phyloP scores from a whole-genome alignment of 768 basidiomycete species.

The Boletus coccyginus region DNA sequence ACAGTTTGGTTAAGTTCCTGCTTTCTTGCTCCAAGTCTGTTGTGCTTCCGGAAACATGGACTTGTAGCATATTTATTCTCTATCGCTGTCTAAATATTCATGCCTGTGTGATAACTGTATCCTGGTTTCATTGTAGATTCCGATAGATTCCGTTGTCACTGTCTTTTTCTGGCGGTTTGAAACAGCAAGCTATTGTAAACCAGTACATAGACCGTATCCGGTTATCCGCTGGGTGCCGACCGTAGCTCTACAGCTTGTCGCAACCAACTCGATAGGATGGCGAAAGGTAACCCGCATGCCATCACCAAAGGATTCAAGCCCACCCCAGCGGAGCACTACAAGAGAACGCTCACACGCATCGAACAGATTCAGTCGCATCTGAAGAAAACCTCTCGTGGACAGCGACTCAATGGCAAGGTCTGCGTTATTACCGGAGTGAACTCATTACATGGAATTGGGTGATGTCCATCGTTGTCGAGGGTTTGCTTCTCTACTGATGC shows the following conservation, averaged over 20 bases:
- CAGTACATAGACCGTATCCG: no score
- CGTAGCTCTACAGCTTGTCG: no score
- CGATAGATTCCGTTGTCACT: conserved; percentile 5
- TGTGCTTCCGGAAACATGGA: conserved; percentile 10
- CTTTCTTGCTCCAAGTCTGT: conserved; percentile 6
- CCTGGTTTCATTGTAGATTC: conserved; percentile 8
- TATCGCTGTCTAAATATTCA: not conserved
- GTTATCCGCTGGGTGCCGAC: no score
- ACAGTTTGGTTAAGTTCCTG: not conserved
- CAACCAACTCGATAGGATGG: conserved; percentile 12
- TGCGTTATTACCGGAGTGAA: conserved; percentile 88
- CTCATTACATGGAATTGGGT: conserved; percentile 89
- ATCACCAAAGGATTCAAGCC: conserved; percentile 9
- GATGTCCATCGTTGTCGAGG: conserved; percentile 15
- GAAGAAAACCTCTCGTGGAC: conserved; percentile 46
- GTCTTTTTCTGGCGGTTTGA: not conserved
- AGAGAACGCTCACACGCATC: conserved; percentile 63
- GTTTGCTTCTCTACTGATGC: conserved; percentile 12
- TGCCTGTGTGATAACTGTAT: conserved; percentile 9
- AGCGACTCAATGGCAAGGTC: conserved; percentile 71
- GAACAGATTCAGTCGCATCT: conserved; percentile 69
- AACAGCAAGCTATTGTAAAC: no score
- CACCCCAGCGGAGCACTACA: conserved; percentile 49
- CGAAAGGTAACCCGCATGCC: conserved; percentile 9
- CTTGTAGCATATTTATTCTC: conserved; percentile 7